phyloP scores from a whole-genome alignment of 306 rosid genomes.

The Delonix regia region DNA sequence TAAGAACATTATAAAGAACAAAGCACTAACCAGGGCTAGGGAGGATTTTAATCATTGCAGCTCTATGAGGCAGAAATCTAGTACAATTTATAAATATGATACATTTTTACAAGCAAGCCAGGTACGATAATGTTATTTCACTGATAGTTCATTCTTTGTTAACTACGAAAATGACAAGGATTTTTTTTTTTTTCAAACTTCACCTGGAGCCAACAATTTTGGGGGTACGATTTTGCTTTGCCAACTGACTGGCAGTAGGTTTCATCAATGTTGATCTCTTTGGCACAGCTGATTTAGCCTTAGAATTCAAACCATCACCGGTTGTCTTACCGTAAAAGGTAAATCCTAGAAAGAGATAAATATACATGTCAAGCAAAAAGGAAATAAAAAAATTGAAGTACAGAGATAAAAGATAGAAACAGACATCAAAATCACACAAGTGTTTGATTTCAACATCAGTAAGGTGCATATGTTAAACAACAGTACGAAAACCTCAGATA shows the following conservation, averaged over 20 bases:
- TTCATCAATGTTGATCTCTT: constrained; percentile 89
- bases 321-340: constrained; percentile 49
- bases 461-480: constrained; percentile 18
- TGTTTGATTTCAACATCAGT: constrained; percentile 17
- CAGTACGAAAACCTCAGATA: constrained; percentile 14
- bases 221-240: constrained; percentile 65
- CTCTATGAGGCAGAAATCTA: constrained; percentile 17
- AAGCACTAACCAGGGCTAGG: neutral
- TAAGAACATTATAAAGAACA: constrained; percentile 10
- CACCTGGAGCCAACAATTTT: constrained; percentile 69
- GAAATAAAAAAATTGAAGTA: constrained; percentile 3
- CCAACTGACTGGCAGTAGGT: constrained; percentile 93
- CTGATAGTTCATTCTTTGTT: constrained; percentile 10
- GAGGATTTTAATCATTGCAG: neutral
- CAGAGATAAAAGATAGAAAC: neutral
- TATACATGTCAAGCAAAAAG: constrained; percentile 24
- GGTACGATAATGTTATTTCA: constrained; percentile 17
- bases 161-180: constrained; percentile 30
- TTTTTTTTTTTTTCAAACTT: constrained; percentile 35
- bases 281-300: constrained; percentile 44
- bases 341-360: constrained; percentile 52
- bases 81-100: constrained; percentile 16
- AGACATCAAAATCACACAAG: neutral
- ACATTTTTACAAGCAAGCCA: constrained; percentile 28
- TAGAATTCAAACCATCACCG: constrained; percentile 39